Percentiles rank a stretch among this genome's conserved stretches.
phyloP scores from a whole-genome alignment of 495 filamentous ascomycete species.

The Penicillium daleae region DNA sequence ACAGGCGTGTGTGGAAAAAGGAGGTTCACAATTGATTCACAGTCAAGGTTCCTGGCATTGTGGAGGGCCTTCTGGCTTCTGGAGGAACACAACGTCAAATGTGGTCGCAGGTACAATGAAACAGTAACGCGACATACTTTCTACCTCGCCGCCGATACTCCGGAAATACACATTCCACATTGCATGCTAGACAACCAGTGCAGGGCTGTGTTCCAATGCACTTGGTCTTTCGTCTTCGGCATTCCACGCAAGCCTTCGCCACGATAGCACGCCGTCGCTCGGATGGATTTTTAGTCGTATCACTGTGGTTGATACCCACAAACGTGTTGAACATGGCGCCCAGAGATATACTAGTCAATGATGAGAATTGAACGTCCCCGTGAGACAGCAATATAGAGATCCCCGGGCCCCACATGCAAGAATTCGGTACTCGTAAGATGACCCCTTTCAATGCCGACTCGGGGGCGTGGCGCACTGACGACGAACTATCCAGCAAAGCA shows the following conservation, averaged over 20 bases:
- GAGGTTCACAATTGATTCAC: conserved; percentile 12
- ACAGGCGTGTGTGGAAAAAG: conserved; percentile 14
- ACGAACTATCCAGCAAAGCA: conserved; percentile 1
- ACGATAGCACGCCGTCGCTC: conserved; percentile 21
- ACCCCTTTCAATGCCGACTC: background rate
- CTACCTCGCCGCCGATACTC: conserved; percentile 20
- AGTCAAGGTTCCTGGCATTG: conserved; percentile 3
- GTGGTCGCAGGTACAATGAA: background rate
- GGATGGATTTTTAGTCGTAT: conserved; percentile 9
- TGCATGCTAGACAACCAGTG: conserved; percentile 22
- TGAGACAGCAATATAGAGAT: conserved; percentile 13
- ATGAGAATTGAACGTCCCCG: background rate
- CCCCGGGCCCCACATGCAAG: conserved; percentile 20
- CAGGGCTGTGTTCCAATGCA: conserved; percentile 22
- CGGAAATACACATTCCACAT: conserved; percentile 22
- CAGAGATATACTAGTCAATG: background rate
- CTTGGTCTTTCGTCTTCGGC: conserved; percentile 22
- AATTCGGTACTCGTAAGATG: background rate
- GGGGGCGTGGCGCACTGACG: conserved; percentile 12
- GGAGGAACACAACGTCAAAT: background rate
- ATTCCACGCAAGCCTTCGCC: conserved; percentile 22
- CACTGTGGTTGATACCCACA: conserved; percentile 10
- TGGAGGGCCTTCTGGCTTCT: conserved; percentile 19
- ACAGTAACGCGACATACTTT: conserved; percentile 6
- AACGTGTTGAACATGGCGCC: conserved; percentile 23